phyloP scores from a whole-genome alignment of 148 eudicot genomes.

The Euryodendron excelsum region DNA sequence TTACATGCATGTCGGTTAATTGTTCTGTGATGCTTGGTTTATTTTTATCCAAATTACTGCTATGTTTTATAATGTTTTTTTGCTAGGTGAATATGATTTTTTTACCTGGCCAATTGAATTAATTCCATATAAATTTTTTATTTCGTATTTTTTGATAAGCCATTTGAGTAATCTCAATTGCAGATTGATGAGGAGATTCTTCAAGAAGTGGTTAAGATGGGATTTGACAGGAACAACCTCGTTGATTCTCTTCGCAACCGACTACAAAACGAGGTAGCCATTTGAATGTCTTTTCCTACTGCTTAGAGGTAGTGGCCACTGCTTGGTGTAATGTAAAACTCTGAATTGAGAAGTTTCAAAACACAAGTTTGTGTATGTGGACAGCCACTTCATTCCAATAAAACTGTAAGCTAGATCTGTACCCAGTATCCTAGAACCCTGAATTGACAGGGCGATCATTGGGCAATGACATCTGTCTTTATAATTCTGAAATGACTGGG shows the following conservation, averaged over 20 bases:
- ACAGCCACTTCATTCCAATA: constrained; percentile 8
- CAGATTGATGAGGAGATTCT: constrained; percentile 62
- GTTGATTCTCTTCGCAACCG: constrained; percentile 51
- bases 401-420: constrained; percentile 4
- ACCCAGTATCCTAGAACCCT: not conserved
- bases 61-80: not conserved
- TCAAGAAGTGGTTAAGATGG: constrained; percentile 52
- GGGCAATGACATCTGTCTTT: not conserved
- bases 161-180: constrained; percentile 4
- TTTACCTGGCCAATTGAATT: not conserved
- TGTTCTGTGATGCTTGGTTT: not conserved
- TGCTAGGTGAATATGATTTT: not conserved
- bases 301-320: not conserved
- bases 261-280: constrained; percentile 30
- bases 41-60: not conserved
- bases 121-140: not conserved
- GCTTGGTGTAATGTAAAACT: constrained; percentile 5
- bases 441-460: not conserved
- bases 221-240: constrained; percentile 48
- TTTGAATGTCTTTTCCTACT: not conserved
- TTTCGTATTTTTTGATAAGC: constrained; percentile 1
- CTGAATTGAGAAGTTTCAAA: not conserved
- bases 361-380: not conserved
- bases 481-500: too few species aligned
- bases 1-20: not conserved